Base-by-base conservation (phyloP, 139 green algal species). In the Raphidocelis subcapitata region DNA sequence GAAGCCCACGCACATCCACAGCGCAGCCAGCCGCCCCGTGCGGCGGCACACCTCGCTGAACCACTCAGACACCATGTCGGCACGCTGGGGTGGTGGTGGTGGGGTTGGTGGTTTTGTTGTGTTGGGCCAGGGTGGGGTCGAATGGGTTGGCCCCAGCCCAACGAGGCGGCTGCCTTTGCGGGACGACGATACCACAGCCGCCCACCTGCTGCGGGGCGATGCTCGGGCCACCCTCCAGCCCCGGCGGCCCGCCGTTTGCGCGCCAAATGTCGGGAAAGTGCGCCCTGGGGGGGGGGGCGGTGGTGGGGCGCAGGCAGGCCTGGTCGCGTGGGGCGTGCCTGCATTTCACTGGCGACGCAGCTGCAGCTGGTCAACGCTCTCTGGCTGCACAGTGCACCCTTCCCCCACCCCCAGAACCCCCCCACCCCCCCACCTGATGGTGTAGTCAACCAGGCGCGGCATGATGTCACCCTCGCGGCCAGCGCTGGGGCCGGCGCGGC, bases 1-100 rank as follows among this genome's bases (percentile, higher is more conserved):
- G 49, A 84, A 92, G 2, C 86, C 86, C 24, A 89, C 79, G 31
- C 62, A 61, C 75, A 88, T 80, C 84, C 86, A 92, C 12, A 36
- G 64, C 1, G 81, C 86, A 5, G 85, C 82, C 24, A 88, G 73
- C 1, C 62, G 73, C 1, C 77, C 86, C 0, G 84, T 88, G 31
- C 77, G 72, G 20, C 63, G 49, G n/a, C 64, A 62, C 28, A 91
- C 76, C 75, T 85, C 80, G 5, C 3, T 20, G 23, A 83, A 78
- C 69, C 71, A 87, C 29, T 63, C 36, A 5, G 44, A 35, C 26
- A 72, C 81, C 29, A 72, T 41, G 73, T 87, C 83, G 37, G 41
- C 26, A 23, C 46, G 44, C 15, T 62, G 57, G 28, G 23, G 23
- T 8, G 12, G 18, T 8, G 15, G 54, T 61, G 54, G 54, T 14